Evolutionary conservation across 352 stramenopile genomes (phyloP), one percentile per base, ranked within the genome.

Genomic region (Phytophthora cactorum): DNA sequence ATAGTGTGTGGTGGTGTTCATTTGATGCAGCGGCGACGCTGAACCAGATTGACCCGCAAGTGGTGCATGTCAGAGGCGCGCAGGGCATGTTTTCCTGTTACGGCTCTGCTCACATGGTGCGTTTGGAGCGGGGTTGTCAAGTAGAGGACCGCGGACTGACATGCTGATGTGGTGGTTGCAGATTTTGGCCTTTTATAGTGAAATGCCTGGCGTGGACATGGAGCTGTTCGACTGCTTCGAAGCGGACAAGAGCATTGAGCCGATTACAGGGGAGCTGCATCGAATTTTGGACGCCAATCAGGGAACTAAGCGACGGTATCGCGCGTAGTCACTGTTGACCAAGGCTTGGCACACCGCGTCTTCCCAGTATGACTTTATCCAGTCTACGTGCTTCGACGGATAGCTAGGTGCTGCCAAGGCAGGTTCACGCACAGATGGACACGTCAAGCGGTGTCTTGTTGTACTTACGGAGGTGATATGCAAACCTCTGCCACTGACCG

Each of bases 1-100:
- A 22, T 44, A 41, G 10, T 52, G 56, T 59, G 52, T 58, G 15
- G 17, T 58, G 46, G 17, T 51, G 27, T 25, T 55, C 6, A 4
- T 53, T 17, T 41, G 10, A 2, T 57, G 25, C 56, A 93, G 87
- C 85, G 44, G 75, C 77, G 67, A 96, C 86, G 36, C 63, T 96
- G 49, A 93, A 93, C 61, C 86, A 93, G 74, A 79, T 88, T 61
- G 86, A 93, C 60, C 89, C 86, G 29, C 88, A 96, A 47, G 78
- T 92, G 29, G 83, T 96, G 29, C 88, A 96, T 54, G 83, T 96
- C 49, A 87, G 91, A 66, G 86, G 86, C 52, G 86, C 88, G 53
- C 82, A 91, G 39, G 84, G 84, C 51, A 92, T 96, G 77, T 94
- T 96, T 59, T 96, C 88, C 8, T 96, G 86, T 63, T 96, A 93